Evolutionary conservation across 352 stramenopile genomes (phyloP), one percentile per base, ranked within the genome.

Genomic region (Phytophthora pisi): DNA sequence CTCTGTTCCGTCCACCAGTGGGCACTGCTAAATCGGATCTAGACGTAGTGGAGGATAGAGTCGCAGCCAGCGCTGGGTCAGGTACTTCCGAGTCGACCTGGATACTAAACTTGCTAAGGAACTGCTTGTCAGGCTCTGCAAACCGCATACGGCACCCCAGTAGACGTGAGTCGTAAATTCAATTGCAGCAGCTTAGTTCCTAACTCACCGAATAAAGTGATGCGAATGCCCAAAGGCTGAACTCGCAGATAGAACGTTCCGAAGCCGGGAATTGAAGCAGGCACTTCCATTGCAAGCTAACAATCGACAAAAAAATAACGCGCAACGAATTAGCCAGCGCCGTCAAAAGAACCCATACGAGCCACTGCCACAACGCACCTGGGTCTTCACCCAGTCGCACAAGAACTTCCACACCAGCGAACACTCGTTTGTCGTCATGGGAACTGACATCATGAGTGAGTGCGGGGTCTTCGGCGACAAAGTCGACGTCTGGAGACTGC

Each of bases 201-300:
- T 28, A 36, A 58, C 61, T 42, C 75, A 93, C 85, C 82, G 63
- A 91, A 92, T 36, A 89, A 54, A 0, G 73, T 61, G 34, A 90
- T 81, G 23, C 84, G 86, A 61, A 90, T 88, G 26, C 77, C 76
- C 53, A 88, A 61, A 0, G 74, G 61, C 26, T 91, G 83, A 15
- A 66, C 59, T 45, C 77, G 66, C 49, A 91, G 36, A n/a, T 75
- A 77, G 57, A 92, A 66, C 0, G 72, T 85, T 5, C 87, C 87
- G 46, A 93, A 88, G n/a, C 79, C 78, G 16, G 87, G 85, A 64
- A 95, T 88, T 24, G 74, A 64, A 31, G 85, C 85, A 13, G 87
- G 81, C 8, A 72, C 72, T 64, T 93, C 87, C 81, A 90, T 88
- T 3, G 83, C 87, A n/a, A 91, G 43, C 83, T 95, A 66, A 26